A percentile compares a stretch with the other conserved stretches of the same genome.
Conservation (phyloP, 495 filamentous ascomycete species). For the Tuber microsphaerosporum region DNA sequence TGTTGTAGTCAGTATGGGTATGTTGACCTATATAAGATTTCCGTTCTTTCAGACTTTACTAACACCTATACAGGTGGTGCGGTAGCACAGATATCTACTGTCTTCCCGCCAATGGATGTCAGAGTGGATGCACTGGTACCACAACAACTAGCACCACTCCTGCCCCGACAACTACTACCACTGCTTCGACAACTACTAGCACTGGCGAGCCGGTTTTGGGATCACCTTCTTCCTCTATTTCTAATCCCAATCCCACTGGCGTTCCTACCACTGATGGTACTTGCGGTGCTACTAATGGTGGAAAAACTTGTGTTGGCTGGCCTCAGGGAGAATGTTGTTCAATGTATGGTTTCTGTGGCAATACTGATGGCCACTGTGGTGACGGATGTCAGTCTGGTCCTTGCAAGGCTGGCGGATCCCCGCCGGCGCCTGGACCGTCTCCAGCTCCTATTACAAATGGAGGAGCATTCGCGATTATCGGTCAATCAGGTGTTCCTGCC, state of each 20-base stretch:
- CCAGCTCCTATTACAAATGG: slow-evolving; percentile 33
- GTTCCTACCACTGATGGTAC: slow-evolving; percentile 42
- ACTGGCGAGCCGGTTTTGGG: slow-evolving; percentile 36
- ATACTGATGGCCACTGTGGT: slow-evolving; percentile 46
- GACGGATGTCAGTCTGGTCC: slow-evolving; percentile 48
- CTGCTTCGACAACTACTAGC: slow-evolving; percentile 12
- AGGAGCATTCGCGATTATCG: slow-evolving; percentile 49
- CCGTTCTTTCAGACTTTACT: not conserved
- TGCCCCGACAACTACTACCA: slow-evolving; percentile 2
- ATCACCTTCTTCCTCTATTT: slow-evolving; percentile 22
- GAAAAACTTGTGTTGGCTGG: slow-evolving; percentile 40
- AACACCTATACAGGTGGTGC: slow-evolving; percentile 12
- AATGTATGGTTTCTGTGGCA: slow-evolving; percentile 42
- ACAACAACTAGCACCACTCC: not conserved
- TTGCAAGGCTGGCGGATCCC: slow-evolving; percentile 28
- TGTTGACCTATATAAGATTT: not conserved
- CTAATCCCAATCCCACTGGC: slow-evolving; percentile 11
- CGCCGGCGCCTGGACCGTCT: slow-evolving; percentile 28
- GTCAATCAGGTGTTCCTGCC: slow-evolving; percentile 54
- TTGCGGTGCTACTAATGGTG: slow-evolving; percentile 42
- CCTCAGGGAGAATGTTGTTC: slow-evolving; percentile 35
- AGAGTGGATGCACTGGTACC: slow-evolving; percentile 29
- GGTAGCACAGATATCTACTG: slow-evolving; percentile 17
- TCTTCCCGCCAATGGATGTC: slow-evolving; percentile 21
- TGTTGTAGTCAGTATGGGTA: slow-evolving; percentile 43